Base-by-base conservation (phyloP, 1,284 basidiomycete species). In the Coniferiporia weirii region DNA sequence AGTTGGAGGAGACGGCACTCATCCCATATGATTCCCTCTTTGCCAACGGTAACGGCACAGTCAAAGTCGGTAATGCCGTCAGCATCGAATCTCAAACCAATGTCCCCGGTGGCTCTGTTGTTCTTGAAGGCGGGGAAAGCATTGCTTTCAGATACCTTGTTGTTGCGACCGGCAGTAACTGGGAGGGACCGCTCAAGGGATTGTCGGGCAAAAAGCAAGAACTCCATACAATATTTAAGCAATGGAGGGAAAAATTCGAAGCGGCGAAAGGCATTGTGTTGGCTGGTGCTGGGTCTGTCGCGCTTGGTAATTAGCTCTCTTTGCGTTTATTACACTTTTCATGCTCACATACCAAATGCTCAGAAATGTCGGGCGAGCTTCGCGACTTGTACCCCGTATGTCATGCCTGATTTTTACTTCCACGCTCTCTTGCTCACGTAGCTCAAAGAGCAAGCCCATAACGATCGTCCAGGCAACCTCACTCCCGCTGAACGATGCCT, bases 221-320 rank as follows among this genome's bases (percentile, higher is more conserved):
- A 27, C 72, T 87, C 60, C 56, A 73, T 13, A 68, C 70, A 15
- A 72, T 76, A 53, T 63, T 85, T 36, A 62, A 64, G 3, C 61
- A 68, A 0, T 82, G 79, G 77, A 72, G 80, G 38, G 64, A 66
- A 40, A 76, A 75, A 54, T 79, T 84, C 60, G 70, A 73, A 43
- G 69, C 71, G 1, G 80, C 84, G 0, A 71, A 74, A 34, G 74
- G 79, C 63, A 73, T 85, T 56, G 75, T 82, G 7, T 69, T 88
- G 43, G 80, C 76, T 6, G 87, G 85, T 35, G 85, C 82, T 43
- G 86, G 87, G 32, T 74, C 85, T 3, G 78, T 87, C 32, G 84
- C 82, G 7, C 69, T 80, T 53, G 86, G 85, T 85, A 59, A n/a
- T 52, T 46, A 13, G n/a, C n/a, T 57, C 56, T 54, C 44, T 47